Base-by-base conservation (phyloP, 2,329 filamentous ascomycete genomes). In the Penicillium sp. region DNA sequence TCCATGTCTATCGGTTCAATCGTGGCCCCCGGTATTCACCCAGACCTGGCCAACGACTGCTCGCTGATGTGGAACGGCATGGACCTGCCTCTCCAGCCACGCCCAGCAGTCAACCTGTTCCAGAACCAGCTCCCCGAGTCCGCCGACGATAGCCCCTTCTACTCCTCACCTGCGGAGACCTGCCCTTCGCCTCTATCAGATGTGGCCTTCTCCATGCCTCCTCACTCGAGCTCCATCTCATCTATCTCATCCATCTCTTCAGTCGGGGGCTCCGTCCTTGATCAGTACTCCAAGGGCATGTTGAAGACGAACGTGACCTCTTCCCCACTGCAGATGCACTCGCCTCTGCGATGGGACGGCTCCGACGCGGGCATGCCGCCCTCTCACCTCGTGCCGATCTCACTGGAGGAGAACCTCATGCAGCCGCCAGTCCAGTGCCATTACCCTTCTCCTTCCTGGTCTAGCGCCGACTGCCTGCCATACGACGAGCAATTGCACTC, bases 181-280 rank as follows among this genome's bases (percentile, higher is more conserved):
- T 80, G 78, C 62, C 74, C 75, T n/a, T 80, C 78, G n/a, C 78
- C 78, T 38, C 68, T 73, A 4, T 78, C 76, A 1, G 76, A 78
- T 58, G 70, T 70, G 37, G 68, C 73, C 19, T 72, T 73, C 38
- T 75, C 70, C 40, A 65, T 76, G 45, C 71, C 72, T 52, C 67
- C 69, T 45, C 69, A 71, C 58, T 66, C 71, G 40, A 68, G 67
- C 48, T 73, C 71, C 49, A 69, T 67, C 52, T 73, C 71, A 42
- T 74, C 73, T 1, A 68, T 75, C 38, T 75, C 71, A 42, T 74
- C 73, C 2, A 68, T 75, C 38, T 75, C 73, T 37, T 75, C 75
- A 14, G 71, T 70, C 37, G 73, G 73, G n/a, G 68, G 72, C 16
- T 71, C 74, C 1, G 60, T 74, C 25, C 71, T 77, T 51, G 76